Evolutionary conservation across 345 rosid genomes (phyloP).

Genomic region (Cardamine resedifolia): DNA sequence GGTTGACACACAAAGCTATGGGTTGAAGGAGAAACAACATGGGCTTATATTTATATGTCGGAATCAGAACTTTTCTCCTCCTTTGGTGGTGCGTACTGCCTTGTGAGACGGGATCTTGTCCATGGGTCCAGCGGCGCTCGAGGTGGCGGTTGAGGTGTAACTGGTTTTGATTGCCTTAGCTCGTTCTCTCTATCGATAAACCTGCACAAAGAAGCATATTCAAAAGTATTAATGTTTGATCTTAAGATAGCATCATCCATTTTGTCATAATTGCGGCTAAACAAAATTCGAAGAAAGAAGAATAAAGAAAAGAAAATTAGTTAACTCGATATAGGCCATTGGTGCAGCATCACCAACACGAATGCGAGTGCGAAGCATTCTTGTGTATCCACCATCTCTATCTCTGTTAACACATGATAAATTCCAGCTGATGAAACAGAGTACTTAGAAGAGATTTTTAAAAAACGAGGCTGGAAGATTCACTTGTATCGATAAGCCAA

Average conservation of each 20-base stretch:
- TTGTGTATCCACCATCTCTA: constrained; percentile 93
- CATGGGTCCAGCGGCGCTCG: constrained; percentile 77
- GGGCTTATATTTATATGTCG: constrained; percentile 37
- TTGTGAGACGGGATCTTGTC: constrained; percentile 69
- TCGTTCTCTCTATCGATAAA: constrained; percentile 92
- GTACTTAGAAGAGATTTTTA: not conserved
- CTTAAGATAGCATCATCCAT: not conserved
- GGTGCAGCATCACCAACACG: constrained; percentile 97
- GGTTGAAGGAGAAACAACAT: constrained; percentile 7
- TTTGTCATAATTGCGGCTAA: not conserved
- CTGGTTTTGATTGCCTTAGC: constrained; percentile 79
- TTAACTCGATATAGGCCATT: constrained; percentile 93
- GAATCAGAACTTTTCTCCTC: constrained; percentile 61
- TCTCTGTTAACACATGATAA: constrained; percentile 55
- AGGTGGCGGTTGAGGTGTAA: constrained; percentile 66
- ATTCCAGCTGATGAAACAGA: constrained; percentile 10
- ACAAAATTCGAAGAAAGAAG: not conserved
- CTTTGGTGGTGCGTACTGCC: constrained; percentile 78
- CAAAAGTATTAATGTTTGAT: not conserved
- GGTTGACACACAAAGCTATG: constrained; percentile 17
- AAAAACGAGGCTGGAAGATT: constrained; percentile 2
- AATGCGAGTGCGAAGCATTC: constrained; percentile 82
- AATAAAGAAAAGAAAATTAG: not conserved
- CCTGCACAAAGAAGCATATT: constrained; percentile 40
- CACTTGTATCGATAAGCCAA: constrained; percentile 88